Conservation (phyloP, 2,329 filamentous ascomycete species). For the Aspergillus eucalypticola region DNA sequence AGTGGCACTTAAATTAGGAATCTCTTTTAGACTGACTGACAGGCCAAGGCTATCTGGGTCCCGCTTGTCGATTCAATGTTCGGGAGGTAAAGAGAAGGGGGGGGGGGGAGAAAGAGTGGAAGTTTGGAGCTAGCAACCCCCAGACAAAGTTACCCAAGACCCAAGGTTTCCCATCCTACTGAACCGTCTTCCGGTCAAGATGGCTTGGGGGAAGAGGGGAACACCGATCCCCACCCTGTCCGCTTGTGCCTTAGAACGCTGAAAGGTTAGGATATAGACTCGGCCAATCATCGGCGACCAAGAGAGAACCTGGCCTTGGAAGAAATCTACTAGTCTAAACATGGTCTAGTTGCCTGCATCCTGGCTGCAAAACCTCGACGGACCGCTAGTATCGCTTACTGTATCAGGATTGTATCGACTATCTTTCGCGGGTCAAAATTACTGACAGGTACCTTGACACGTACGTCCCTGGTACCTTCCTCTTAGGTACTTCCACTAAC, state of each 20-base stretch:
- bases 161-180: neutral
- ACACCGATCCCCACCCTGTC: slow-evolving; percentile 18
- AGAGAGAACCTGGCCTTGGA: slow-evolving; percentile 16
- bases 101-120: neutral
- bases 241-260: slow-evolving; percentile 14
- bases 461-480: neutral
- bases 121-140: neutral
- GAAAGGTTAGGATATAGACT: slow-evolving; percentile 15
- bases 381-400: slow-evolving; percentile 4
- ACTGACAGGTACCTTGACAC: neutral
- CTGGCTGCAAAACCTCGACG: slow-evolving; percentile 3
- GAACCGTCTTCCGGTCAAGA: slow-evolving; percentile 11
- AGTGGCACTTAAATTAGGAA: slow-evolving; percentile 5
- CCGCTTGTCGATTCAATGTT: slow-evolving; percentile 3
- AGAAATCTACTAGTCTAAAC: slow-evolving; percentile 14
- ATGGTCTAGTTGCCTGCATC: slow-evolving; percentile 20
- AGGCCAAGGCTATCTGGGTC: slow-evolving; percentile 2
- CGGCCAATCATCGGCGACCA: slow-evolving; percentile 16
- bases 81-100: neutral
- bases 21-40: neutral
- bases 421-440: neutral
- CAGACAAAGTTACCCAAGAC: neutral
- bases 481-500: neutral
- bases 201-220: slow-evolving; percentile 12
- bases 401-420: neutral